These are phyloP conservation scores for Russula sp. DNA, from an alignment of 768 basidiomycete species.

Conservation along the genomic window DNA sequence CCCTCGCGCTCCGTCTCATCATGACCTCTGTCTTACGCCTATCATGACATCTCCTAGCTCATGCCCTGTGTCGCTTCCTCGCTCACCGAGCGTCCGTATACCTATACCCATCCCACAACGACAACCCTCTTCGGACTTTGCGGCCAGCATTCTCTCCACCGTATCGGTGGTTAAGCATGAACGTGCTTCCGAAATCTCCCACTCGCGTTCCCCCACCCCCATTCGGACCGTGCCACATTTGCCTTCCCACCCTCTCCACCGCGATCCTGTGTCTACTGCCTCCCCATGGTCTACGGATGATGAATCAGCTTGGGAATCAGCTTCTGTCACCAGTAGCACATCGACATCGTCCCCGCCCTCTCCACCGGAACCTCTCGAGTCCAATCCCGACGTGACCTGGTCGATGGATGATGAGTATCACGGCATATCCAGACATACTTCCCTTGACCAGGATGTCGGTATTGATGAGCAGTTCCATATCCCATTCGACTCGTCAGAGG, in stretches of 20 bases:
- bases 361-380: constrained; percentile 29
- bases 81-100: constrained; percentile 27
- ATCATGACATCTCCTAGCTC: constrained; percentile 32
- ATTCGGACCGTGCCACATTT: constrained; percentile 27
- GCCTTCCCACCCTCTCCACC: constrained; percentile 18
- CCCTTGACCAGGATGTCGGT: constrained; percentile 14
- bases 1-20: constrained; percentile 24
- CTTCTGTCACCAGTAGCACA: constrained; percentile 53
- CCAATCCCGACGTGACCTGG: constrained; percentile 26
- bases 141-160: constrained; percentile 3
- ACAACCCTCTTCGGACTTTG: constrained; percentile 8
- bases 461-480: constrained; percentile 33
- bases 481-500: constrained; percentile 40
- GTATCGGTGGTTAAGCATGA: constrained; percentile 10
- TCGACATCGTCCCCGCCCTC: constrained; percentile 45
- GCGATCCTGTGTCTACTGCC: constrained; percentile 26
- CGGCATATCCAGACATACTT: constrained; percentile 3
- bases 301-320: constrained; percentile 70
- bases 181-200: constrained; percentile 17
- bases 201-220: constrained; percentile 37
- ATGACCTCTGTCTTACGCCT: constrained; percentile 25
- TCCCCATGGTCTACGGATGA: constrained; percentile 75
- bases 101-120: not conserved
- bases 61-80: constrained; percentile 25
- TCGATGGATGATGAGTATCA: constrained; percentile 31